phyloP scores from a whole-genome alignment of 345 rosid species.

The Nasturtium officinale region DNA sequence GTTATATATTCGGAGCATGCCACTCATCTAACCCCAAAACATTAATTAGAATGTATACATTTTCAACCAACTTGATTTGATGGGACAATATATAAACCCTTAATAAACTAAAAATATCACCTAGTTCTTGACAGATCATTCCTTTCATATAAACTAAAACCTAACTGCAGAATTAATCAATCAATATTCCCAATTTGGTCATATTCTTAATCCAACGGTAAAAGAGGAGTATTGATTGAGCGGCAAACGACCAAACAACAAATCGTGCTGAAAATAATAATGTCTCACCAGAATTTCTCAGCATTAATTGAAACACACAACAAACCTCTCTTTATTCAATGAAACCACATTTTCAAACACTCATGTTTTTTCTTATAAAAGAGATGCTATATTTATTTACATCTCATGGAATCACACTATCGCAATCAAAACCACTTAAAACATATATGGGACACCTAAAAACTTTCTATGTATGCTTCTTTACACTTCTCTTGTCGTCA shows the following conservation, averaged over 20 bases:
- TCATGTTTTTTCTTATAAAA: slow-evolving; percentile 25
- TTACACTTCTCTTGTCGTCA: slow-evolving; percentile 2
- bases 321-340: slow-evolving; percentile 44
- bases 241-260: slow-evolving; percentile 44
- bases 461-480: slow-evolving; percentile 19
- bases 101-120: neutral
- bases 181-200: neutral
- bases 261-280: slow-evolving; percentile 34
- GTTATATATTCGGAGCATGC: too few relatives aligned
- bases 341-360: slow-evolving; percentile 36
- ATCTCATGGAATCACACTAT: slow-evolving; percentile 29
- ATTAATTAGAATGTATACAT: neutral
- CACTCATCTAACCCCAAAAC: neutral
- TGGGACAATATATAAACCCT: neutral
- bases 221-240: slow-evolving; percentile 39
- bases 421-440: slow-evolving; percentile 23
- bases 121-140: neutral
- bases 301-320: slow-evolving; percentile 45
- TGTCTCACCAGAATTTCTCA: slow-evolving; percentile 42
- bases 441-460: slow-evolving; percentile 30
- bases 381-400: neutral
- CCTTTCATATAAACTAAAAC: neutral
- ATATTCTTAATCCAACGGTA: slow-evolving; percentile 31
- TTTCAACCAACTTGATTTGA: slow-evolving; percentile 10
- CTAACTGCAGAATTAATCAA: slow-evolving; percentile 5